A percentile compares a stretch with the other conserved stretches of the same genome.
Conservation (phyloP, 116 monocot species). For the Phalaenopsis hybrid region DNA sequence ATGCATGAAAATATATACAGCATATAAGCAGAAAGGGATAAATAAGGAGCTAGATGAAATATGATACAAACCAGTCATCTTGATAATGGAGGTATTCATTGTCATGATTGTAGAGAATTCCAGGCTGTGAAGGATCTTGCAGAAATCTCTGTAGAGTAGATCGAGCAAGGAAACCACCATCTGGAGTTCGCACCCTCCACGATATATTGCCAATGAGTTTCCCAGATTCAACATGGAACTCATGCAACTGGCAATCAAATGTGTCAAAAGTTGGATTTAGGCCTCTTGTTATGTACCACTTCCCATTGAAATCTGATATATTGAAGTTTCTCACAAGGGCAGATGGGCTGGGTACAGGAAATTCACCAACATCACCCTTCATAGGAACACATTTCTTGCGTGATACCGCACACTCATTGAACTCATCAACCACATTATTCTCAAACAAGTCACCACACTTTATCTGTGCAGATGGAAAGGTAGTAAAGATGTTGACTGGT, state of each 20-base stretch:
- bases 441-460: slow-evolving; percentile 93
- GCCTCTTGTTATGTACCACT: slow-evolving; percentile 93
- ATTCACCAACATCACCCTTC: slow-evolving; percentile 81
- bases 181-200: slow-evolving; percentile 77
- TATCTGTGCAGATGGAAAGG: slow-evolving; percentile 36
- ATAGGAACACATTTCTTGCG: slow-evolving; percentile 92
- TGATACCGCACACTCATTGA: slow-evolving; percentile 96
- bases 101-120: slow-evolving; percentile 85
- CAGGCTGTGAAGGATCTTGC: slow-evolving; percentile 75
- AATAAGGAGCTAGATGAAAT: background rate
- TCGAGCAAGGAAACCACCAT: slow-evolving; percentile 70
- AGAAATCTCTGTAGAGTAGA: slow-evolving; percentile 73
- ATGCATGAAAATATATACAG: background rate
- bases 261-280: slow-evolving; percentile 83
- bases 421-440: slow-evolving; percentile 83
- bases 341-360: slow-evolving; percentile 71
- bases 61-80: slow-evolving; percentile 78
- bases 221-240: slow-evolving; percentile 73
- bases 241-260: slow-evolving; percentile 89
- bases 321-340: slow-evolving; percentile 62
- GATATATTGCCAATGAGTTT: slow-evolving; percentile 69
- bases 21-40: background rate
- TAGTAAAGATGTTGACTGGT: slow-evolving; percentile 5
- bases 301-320: slow-evolving; percentile 78
- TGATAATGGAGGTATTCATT: slow-evolving; percentile 97